These are phyloP conservation scores for Canariomyces notabilis DNA, from an alignment of 2,329 filamentous ascomycete species.

Conservation along the genomic window DNA sequence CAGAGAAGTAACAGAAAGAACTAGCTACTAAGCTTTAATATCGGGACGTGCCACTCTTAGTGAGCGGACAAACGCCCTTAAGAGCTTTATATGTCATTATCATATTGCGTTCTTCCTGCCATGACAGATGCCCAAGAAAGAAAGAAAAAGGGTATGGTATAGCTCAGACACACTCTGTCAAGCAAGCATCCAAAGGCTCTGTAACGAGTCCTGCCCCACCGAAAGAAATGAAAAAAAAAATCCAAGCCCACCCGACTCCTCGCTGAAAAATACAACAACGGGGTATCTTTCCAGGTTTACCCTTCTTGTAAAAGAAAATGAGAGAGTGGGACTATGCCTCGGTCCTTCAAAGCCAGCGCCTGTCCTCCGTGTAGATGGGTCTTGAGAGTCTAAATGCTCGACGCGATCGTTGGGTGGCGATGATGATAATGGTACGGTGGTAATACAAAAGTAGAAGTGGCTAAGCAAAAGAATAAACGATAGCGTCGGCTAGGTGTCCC, in stretches of 20 bases:
- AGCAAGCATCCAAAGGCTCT: neutral
- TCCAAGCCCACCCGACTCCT: neutral
- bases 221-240: neutral
- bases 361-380: neutral
- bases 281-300: slow-evolving; percentile 2
- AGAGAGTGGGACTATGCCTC: too few species aligned
- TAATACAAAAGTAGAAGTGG: neutral
- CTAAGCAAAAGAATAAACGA: neutral
- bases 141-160: neutral
- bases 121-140: neutral
- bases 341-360: neutral
- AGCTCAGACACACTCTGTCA: neutral
- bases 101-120: neutral
- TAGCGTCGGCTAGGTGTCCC: neutral
- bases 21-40: slow-evolving; percentile 5
- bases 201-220: neutral
- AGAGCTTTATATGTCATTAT: slow-evolving; percentile 2
- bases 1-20: neutral
- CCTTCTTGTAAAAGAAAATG: neutral
- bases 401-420: neutral
- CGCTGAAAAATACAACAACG: neutral
- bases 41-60: too few species aligned
- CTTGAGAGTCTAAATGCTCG: neutral
- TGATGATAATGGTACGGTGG: neutral
- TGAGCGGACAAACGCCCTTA: too few species aligned